Evolutionary conservation across 805 yeast genomes (phyloP).

Genomic region (Kuraishia borneana): DNA sequence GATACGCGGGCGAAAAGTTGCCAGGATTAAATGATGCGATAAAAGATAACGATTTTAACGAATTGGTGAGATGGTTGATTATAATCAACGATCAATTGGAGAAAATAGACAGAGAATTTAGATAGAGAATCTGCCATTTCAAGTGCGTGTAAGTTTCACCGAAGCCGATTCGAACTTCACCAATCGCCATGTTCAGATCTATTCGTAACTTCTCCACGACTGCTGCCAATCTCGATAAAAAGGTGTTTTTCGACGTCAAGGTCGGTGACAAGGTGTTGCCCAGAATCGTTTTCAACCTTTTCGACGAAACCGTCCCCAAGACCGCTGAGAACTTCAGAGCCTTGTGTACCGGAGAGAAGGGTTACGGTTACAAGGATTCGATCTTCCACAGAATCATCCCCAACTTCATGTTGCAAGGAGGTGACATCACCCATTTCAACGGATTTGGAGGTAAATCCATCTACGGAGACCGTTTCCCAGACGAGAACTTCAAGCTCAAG

Average conservation of each 20-base stretch:
- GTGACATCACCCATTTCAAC: conserved; percentile 76
- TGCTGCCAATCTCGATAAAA: conserved; percentile 32
- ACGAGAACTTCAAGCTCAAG: conserved; percentile 58
- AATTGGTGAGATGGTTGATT: conserved; percentile 31
- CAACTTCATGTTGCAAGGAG: conserved; percentile 94
- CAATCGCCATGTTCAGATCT: conserved; percentile 11
- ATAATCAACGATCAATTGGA: conserved; percentile 24
- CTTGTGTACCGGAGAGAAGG: conserved; percentile 85
- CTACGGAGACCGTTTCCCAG: conserved; percentile 52
- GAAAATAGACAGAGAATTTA: conserved; percentile 5
- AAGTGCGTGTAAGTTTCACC: not conserved
- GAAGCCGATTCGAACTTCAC: not conserved
- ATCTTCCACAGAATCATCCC: conserved; percentile 97
- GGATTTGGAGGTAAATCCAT: conserved; percentile 92
- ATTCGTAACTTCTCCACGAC: conserved; percentile 33
- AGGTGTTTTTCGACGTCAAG: conserved; percentile 47
- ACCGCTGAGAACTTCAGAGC: conserved; percentile 78
- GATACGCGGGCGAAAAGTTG: conserved; percentile 37
- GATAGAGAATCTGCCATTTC: conserved; percentile 1
- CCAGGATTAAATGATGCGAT: conserved; percentile 54
- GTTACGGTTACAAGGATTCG: conserved; percentile 78
- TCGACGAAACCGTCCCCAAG: conserved; percentile 81
- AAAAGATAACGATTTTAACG: conserved; percentile 30
- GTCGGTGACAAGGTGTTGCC: conserved; percentile 39
- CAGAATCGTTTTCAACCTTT: conserved; percentile 69